Percentiles rank a stretch among this genome's conserved stretches.
phyloP scores from a whole-genome alignment of 2,329 filamentous ascomycete genomes.

The Niveomyces coronatus region DNA sequence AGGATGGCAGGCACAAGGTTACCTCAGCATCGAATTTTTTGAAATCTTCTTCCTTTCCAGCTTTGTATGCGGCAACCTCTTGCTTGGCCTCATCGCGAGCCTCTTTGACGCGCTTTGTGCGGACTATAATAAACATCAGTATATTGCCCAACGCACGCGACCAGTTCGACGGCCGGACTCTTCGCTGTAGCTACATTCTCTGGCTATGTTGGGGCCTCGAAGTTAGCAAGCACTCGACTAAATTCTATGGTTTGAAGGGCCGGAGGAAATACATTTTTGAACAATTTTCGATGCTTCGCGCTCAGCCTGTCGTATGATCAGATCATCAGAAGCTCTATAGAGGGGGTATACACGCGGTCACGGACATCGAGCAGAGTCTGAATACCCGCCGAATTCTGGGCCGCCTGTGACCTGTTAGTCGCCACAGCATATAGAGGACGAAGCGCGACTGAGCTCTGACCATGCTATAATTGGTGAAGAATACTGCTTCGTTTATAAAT shows the following conservation, averaged over 20 bases:
- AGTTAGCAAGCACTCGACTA: constrained; percentile 4
- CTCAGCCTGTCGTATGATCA: constrained; percentile 71
- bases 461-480: no score
- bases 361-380: constrained; percentile 97
- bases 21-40: constrained; percentile 80
- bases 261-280: constrained; percentile 62
- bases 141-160: constrained; percentile 11
- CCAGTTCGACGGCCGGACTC: neutral
- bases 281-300: constrained; percentile 98
- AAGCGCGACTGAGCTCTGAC: no score
- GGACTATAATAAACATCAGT: constrained; percentile 29
- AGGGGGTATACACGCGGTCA: constrained; percentile 4
- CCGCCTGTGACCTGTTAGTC: constrained; percentile 56
- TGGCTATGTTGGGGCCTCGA: constrained; percentile 41
- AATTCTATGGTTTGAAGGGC: neutral
- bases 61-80: constrained; percentile 89
- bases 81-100: constrained; percentile 94
- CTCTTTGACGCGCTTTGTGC: constrained; percentile 95
- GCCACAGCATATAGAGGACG: no score
- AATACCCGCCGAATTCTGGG: constrained; percentile 96
- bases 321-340: neutral
- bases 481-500: no score
- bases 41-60: constrained; percentile 86
- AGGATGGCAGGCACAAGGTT: neutral
- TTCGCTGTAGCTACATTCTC: constrained; percentile 66